Evolutionary conservation across 208 protist genomes (phyloP), one percentile per base, ranked within the genome.

Genomic region (Crithidia expoeki): DNA sequence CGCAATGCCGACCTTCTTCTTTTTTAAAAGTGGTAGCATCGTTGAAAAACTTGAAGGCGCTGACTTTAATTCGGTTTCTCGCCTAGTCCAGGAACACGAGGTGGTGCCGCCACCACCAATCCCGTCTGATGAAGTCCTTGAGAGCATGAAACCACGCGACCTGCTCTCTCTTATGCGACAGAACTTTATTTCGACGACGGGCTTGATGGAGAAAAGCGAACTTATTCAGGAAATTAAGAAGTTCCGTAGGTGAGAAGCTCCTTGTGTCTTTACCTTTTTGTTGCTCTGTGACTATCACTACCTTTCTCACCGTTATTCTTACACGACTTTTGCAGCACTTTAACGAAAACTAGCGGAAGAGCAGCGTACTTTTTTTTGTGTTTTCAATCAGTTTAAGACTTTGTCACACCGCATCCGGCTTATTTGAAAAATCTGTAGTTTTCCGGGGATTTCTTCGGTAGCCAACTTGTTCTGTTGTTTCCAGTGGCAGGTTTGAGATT

Each of bases 1-100:
- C 10, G 79, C 72, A 10, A 91, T 92, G 83, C 88, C 85, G 17
- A 92, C 88, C 0, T 94, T 94, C 57, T 68, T 74, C 30, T 80
- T 90, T 42, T 89, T 91, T 44, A 90, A 89, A 53, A 67, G 55
- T 36, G 88, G 85, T 11, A 81, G 74, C 4, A 63, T 84, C 17
- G 73, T 90, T 25, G 68, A 84, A 3, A 76, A 73, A 12, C 74
- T 94, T 57, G 88, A 94, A 40, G 88, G 88, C 49, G 81, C 85
- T 4, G 83, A 90, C 50, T 83, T 92, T 16, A 79, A 80, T 30
- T 66, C 79, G 7, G 60, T 90, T 7, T 63, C 49, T 1, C 55
- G 55, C 21, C 21, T 82, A 19, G 73, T 90, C 2, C 38, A 70
- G 34, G 68, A 86, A n/a, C 64, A 87, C 52, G 87, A 89, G 70